Percentiles rank a stretch among this genome's conserved stretches.
These are phyloP conservation scores for Rhizophora mangle DNA, from an alignment of 345 rosid genomes.

Conservation along the genomic window DNA sequence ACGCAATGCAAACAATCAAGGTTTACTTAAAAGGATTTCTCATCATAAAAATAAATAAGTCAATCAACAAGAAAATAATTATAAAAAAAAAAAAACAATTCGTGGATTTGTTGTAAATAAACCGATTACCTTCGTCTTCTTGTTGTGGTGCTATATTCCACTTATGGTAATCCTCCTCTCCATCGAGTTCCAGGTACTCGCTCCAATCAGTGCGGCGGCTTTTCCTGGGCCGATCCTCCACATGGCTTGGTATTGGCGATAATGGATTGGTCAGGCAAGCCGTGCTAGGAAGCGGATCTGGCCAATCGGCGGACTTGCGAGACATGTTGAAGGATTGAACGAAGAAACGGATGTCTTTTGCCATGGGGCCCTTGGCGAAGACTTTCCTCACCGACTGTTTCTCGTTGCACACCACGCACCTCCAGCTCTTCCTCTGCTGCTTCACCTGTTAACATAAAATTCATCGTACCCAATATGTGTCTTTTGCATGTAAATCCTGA, in stretches of 20 bases:
- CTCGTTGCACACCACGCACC: conserved; percentile 78
- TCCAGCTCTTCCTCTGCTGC: conserved; percentile 82
- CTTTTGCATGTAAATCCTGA: not conserved
- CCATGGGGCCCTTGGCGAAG: conserved; percentile 60
- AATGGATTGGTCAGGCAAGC: too few species aligned
- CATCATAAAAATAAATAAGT: too few species aligned
- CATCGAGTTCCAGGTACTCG: conserved; percentile 45
- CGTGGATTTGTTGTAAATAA: not conserved
- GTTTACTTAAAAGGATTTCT: too few species aligned
- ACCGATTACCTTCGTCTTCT: conserved; percentile 28
- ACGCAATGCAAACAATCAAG: too few species aligned
- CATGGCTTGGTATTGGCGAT: too few species aligned
- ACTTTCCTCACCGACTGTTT: conserved; percentile 68
- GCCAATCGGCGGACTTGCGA: conserved; percentile 35
- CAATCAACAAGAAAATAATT: not conserved
- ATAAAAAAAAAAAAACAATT: not conserved
- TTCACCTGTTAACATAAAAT: conserved; percentile 53
- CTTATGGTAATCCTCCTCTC: conserved; percentile 1
- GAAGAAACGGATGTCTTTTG: conserved; percentile 70
- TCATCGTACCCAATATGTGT: not conserved
- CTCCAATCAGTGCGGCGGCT: conserved; percentile 49
- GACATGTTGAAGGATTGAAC: conserved; percentile 83
- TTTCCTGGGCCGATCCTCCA: too few species aligned
- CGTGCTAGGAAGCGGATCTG: not conserved
- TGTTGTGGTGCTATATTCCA: conserved; percentile 5